Percentiles rank a stretch among this genome's conserved stretches.
These are phyloP conservation scores for Cordyceps tenuipes DNA, from an alignment of 2,329 filamentous ascomycete genomes.

Conservation along the genomic window DNA sequence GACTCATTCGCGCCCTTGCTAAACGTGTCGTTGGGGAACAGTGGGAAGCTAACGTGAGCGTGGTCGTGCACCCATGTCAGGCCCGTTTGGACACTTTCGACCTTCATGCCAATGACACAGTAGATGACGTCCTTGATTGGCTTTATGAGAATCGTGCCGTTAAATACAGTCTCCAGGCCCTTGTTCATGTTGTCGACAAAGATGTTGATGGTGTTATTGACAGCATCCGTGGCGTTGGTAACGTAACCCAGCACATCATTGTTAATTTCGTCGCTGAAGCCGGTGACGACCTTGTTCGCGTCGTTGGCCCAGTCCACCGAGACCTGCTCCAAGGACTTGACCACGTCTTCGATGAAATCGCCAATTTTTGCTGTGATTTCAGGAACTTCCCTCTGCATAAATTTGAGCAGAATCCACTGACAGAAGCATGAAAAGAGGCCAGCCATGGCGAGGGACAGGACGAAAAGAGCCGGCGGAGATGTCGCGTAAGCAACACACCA, in stretches of 20 bases:
- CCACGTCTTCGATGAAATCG: slow-evolving; percentile 70
- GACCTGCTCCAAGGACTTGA: slow-evolving; percentile 61
- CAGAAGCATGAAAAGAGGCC: slow-evolving; percentile 76
- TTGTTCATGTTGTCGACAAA: slow-evolving; percentile 73
- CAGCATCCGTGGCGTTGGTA: slow-evolving; percentile 67
- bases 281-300: slow-evolving; percentile 63
- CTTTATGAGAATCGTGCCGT: slow-evolving; percentile 68
- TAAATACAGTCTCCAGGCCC: slow-evolving; percentile 69
- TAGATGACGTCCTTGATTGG: slow-evolving; percentile 73
- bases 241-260: slow-evolving; percentile 81
- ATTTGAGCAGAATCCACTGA: slow-evolving; percentile 68
- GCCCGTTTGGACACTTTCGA: slow-evolving; percentile 74
- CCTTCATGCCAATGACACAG: slow-evolving; percentile 82
- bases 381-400: slow-evolving; percentile 68
- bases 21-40: slow-evolving; percentile 72
- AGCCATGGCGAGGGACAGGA: slow-evolving; percentile 73
- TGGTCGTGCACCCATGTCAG: slow-evolving; percentile 91
- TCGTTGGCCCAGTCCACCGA: slow-evolving; percentile 69
- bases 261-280: slow-evolving; percentile 73
- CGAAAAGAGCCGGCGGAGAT: slow-evolving; percentile 73
- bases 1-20: slow-evolving; percentile 64
- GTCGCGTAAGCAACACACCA: slow-evolving; percentile 88
- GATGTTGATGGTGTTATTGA: slow-evolving; percentile 77
- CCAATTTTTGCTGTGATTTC: slow-evolving; percentile 66
- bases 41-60: slow-evolving; percentile 73